phyloP scores from a whole-genome alignment of 176 grass and related monocot species.

The Aegilops speltoides region DNA sequence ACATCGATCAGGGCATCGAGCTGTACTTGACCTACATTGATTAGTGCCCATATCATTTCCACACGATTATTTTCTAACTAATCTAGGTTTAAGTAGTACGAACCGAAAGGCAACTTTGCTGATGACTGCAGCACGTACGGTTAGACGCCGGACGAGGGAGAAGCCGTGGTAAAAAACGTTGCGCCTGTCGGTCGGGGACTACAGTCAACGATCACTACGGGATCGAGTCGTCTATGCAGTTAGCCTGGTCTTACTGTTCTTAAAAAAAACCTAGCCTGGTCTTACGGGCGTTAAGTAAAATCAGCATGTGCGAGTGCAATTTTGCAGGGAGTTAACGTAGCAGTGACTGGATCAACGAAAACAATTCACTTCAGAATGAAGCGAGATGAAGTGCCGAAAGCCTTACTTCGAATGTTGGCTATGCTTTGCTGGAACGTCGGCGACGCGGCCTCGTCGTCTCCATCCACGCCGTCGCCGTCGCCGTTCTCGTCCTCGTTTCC shows the following conservation, averaged over 20 bases:
- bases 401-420: slow-evolving; percentile 64
- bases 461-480: not conserved
- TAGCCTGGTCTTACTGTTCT: not conserved
- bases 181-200: too few species aligned
- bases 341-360: not conserved
- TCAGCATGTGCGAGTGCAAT: not conserved
- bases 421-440: slow-evolving; percentile 50
- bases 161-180: not conserved
- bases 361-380: slow-evolving; percentile 4
- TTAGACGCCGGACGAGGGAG: not conserved
- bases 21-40: not conserved
- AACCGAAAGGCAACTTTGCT: not conserved
- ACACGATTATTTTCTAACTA: not conserved
- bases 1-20: not conserved
- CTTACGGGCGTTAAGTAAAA: not conserved
- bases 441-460: slow-evolving; percentile 11
- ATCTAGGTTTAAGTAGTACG: not conserved
- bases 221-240: not conserved
- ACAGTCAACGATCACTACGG: not conserved
- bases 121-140: not conserved
- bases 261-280: not conserved
- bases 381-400: not conserved
- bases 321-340: slow-evolving; percentile 1
- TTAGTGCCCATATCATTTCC: not conserved
- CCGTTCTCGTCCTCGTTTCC: not conserved